Evolutionary conservation across 108 stramenopile species (phyloP), one percentile per base, ranked within the genome.

Genomic region (Cyclotella cryptica): DNA sequence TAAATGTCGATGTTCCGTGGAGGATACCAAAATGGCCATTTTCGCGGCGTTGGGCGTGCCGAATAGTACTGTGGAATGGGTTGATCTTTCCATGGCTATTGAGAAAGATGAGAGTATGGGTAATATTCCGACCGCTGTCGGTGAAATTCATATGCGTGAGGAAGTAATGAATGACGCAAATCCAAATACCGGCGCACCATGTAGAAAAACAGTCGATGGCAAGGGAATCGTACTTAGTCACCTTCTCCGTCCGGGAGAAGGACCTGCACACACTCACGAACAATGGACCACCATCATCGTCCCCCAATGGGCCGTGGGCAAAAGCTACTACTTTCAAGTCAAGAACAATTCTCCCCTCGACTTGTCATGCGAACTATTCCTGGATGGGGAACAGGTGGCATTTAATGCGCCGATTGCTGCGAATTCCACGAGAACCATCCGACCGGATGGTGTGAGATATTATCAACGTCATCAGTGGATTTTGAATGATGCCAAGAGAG

Each of bases 271-370:
- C 41, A 28, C 57, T 17, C 68, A 61, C 13, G 69, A 77, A 47
- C 43, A 43, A 35, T 81, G 80, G 80, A 77, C 75, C 3, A 81
- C 65, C 29, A 65, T 81, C n/a, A 27, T 81, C 57, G 61, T 81
- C 10, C 80, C 80, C 1, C 4, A 59, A 3, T 76, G 69, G 75
- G 80, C 80, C 15, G 47, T 81, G 15, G 75, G 75, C 2, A 64
- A 77, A 43, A 26, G 42, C 24, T 81, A 62, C 60, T 77, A 71
- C 60, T 81, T 81, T 61, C 69, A 81, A 62, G 55, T 76, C 8
- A 77, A 59, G 24, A 81, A 81, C 61, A 41, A 72, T 43, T 28
- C 76, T 21, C 61, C 61, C 17, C 27, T 81, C n/a, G 40, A 76
- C 44, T 43, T 81, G 9, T 77, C 75, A 1, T 81, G 80, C 51